A percentile compares a stretch with the other conserved stretches of the same genome.
Conservation (phyloP, 2,329 filamentous ascomycete genomes). For the Aspergillus latus region DNA sequence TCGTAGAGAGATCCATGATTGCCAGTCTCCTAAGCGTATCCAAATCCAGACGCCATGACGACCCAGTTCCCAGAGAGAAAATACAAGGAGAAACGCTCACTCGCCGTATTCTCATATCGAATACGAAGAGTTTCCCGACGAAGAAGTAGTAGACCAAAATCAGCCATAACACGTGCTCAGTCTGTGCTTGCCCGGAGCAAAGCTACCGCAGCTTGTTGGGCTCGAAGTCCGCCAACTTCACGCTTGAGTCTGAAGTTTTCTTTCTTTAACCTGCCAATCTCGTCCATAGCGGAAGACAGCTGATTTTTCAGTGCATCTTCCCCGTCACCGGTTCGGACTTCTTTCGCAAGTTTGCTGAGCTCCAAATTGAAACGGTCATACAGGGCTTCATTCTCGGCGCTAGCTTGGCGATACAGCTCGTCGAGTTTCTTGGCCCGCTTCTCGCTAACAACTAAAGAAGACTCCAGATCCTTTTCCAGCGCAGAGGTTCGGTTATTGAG, state of each 20-base stretch:
- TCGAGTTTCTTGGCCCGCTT: slow-evolving; percentile 78
- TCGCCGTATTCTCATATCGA: slow-evolving; percentile 21
- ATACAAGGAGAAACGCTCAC: slow-evolving; percentile 17
- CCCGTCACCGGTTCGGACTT: slow-evolving; percentile 71
- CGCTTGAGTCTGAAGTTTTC: slow-evolving; percentile 82
- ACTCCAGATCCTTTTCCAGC: slow-evolving; percentile 70
- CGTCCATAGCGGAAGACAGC: slow-evolving; percentile 72
- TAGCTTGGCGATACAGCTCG: slow-evolving; percentile 82
- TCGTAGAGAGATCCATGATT: slow-evolving; percentile 1
- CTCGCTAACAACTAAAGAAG: slow-evolving; percentile 70
- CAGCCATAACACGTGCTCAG: neutral
- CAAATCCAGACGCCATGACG: slow-evolving; percentile 17
- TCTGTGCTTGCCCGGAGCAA: slow-evolving; percentile 29
- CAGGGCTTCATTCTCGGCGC: slow-evolving; percentile 86
- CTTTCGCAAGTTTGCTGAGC: slow-evolving; percentile 76
- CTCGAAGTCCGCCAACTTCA: slow-evolving; percentile 71
- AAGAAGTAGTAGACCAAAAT: slow-evolving; percentile 7
- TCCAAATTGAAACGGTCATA: slow-evolving; percentile 94
- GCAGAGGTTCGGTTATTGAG: slow-evolving; percentile 61
- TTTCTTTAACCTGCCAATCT: slow-evolving; percentile 73
- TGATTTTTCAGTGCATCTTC: slow-evolving; percentile 73
- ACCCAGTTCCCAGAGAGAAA: slow-evolving; percentile 7
- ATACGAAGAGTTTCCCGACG: slow-evolving; percentile 2
- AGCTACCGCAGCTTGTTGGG: slow-evolving; percentile 43
- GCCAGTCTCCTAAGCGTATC: slow-evolving; percentile 10